These are phyloP conservation scores for Mariannaea elegans DNA, from an alignment of 2,329 filamentous ascomycete genomes.

Conservation along the genomic window DNA sequence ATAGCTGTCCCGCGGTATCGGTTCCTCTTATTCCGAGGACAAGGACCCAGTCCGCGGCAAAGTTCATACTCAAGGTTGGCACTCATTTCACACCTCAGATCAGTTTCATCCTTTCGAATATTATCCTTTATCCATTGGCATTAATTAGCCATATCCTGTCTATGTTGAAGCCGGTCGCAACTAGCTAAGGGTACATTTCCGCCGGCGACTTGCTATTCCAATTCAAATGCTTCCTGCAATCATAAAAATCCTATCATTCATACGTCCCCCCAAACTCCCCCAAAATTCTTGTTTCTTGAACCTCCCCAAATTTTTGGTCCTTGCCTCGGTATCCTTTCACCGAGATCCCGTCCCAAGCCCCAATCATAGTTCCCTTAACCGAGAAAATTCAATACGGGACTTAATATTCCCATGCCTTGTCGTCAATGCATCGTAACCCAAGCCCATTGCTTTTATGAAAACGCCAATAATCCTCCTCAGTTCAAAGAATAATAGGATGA, in stretches of 20 bases:
- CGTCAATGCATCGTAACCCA: slow-evolving; percentile 9
- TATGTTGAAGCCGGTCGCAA: slow-evolving; percentile 4
- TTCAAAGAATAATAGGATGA: background rate
- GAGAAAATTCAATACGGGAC: too few relatives aligned
- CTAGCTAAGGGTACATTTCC: slow-evolving; percentile 6
- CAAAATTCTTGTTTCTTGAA: slow-evolving; percentile 4
- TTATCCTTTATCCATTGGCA: slow-evolving; percentile 15
- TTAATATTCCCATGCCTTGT: too few relatives aligned
- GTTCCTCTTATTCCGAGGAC: too few relatives aligned
- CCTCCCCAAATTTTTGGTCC: slow-evolving; percentile 9
- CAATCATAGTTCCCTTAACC: background rate
- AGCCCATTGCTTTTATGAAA: slow-evolving; percentile 14
- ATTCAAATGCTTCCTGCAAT: slow-evolving; percentile 1
- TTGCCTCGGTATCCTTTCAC: slow-evolving; percentile 1
- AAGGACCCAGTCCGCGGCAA: background rate
- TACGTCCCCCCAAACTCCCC: slow-evolving; percentile 14
- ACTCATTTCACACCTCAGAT: too few relatives aligned
- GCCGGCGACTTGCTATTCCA: too few relatives aligned
- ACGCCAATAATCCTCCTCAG: slow-evolving; percentile 13
- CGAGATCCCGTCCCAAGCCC: background rate
- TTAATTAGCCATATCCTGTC: slow-evolving; percentile 13
- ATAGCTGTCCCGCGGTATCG: too few relatives aligned
- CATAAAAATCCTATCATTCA: slow-evolving; percentile 9
- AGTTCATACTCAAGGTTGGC: background rate
- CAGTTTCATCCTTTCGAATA: background rate